phyloP scores from a whole-genome alignment of 495 filamentous ascomycete genomes.

The Filosporella fistucella region DNA sequence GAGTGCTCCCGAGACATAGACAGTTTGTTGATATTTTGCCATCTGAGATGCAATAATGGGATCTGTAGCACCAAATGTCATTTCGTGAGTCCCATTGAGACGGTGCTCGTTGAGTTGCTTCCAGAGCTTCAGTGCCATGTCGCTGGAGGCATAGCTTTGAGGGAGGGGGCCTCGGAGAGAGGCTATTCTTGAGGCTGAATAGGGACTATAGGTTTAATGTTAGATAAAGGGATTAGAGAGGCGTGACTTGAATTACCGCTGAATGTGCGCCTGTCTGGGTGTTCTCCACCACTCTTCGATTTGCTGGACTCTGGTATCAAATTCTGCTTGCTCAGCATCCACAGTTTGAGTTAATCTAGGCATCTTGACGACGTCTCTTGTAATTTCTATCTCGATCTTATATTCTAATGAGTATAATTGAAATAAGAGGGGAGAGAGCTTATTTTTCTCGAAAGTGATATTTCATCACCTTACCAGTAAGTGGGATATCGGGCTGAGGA shows the following conservation, averaged over 20 bases:
- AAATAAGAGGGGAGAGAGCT: too few species aligned
- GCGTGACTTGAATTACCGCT: not conserved
- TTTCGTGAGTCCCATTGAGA: constrained; percentile 18
- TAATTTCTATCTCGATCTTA: too few species aligned
- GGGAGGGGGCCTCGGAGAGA: constrained; percentile 5
- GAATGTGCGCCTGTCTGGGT: constrained; percentile 6
- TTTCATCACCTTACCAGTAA: too few species aligned
- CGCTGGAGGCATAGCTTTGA: constrained; percentile 11
- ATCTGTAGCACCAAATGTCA: constrained; percentile 25
- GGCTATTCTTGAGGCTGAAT: constrained; percentile 8
- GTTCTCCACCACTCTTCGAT: constrained; percentile 11
- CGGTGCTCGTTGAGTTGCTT: constrained; percentile 17
- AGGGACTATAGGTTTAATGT: not conserved
- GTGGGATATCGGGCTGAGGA: not conserved
- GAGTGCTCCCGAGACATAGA: constrained; percentile 23
- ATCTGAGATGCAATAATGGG: constrained; percentile 21
- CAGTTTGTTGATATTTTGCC: constrained; percentile 23
- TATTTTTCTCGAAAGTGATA: too few species aligned
- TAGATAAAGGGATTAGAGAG: not conserved
- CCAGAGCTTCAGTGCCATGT: constrained; percentile 21
- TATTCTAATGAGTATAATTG: too few species aligned
- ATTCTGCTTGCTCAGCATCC: constrained; percentile 10
- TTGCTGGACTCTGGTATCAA: constrained; percentile 8
- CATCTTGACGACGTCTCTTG: too few species aligned
- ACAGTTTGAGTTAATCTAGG: constrained; percentile 5